Evolutionary conservation across 2,329 filamentous ascomycete genomes (phyloP), one percentile per base, ranked within the genome.

Genomic region (Metarhizium rileyi): DNA sequence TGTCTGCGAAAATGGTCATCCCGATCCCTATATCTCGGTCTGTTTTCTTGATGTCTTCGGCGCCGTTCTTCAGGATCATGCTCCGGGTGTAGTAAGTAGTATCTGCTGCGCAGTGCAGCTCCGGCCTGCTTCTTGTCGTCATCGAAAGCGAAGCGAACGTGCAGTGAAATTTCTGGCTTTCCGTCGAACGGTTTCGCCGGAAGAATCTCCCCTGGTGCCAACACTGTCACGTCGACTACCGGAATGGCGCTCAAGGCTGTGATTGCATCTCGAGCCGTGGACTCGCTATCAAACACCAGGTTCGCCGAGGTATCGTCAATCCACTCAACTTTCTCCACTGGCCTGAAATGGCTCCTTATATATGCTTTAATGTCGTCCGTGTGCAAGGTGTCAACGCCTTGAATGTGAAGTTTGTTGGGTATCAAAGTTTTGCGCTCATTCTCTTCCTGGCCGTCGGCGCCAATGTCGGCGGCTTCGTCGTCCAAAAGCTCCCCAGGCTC

Each of bases 231-330:
- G 47, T 84, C 77, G 53, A 72, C 63, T 52, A 81, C 67, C 55
- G 78, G 66, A 18, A 77, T 65, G 18, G 70, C 68, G 50, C 74
- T 70, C 26, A 85, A 71, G 6, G 77, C 71, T 25, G 69, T 59
- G 20, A 85, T 66, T 18, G 80, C 81, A 44, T 78, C 73, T 18
- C 72, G 68, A 2, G 80, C 80, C 6, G 65, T 62, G 23, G 66
- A 62, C 14, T 80, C 72, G 6, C 75, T 75, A 36, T 69, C 72
- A 69, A 93, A 97, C 47, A 95, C 68, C 48, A 96, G 73, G 63
- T 97, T 97, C 54, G 89, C 88, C 0, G 89, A 91, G 6, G 81
- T 83, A 66, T 98, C 93, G 64, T 97, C 88, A 56, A 98, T 89
- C 93, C 93, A 98, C 69, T 97, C 90, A 55, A 96, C 74, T 53